Base-by-base conservation (phyloP, 768 basidiomycete genomes). In the Mycena alexandri region DNA sequence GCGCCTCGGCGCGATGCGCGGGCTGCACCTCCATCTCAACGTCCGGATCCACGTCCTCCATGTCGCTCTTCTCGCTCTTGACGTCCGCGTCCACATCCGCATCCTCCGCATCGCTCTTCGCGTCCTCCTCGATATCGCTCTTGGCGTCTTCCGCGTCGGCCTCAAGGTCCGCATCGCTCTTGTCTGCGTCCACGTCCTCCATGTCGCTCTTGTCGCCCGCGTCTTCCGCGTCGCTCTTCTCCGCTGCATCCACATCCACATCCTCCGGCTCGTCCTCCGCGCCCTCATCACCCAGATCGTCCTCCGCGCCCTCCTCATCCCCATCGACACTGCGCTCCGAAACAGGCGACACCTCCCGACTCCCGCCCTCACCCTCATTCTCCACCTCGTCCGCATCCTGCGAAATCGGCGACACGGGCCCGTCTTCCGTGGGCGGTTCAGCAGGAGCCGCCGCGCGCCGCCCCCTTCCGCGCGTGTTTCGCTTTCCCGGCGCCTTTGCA, bases 1-100 rank as follows among this genome's bases (percentile, higher is more conserved):
- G 85, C 0, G 95, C 95, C 73, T 97, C 95, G 5, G 90, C 90
- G 22, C 94, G 86, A 76, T 94, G 92, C 0, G 91, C 91, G 50
- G 91, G 92, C 66, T 93, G 92, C 60, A 93, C 79, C 67, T 95
- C 94, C 13, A 85, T 82, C 61, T 91, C 90, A 10, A 84, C 75
- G 64, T 87, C 86, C 62, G 76, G 75, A 51, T 88, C 85, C 60
- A 75, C 75, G 51, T 87, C 86, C 17, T 76, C 80, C 8, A 50
- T 59, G 47, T 69, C 68, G 53, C 64, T 65, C 47, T 65, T 78
- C 29, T 29, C 29, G 29, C 29, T 29, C 29, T 29, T 29, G 29
- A 29, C 29, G 29, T 29, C 29, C 29, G 42, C 61, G 43, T 79
- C 78, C 21, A 73, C 75, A 16, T 73, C 77, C 29, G 71, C 73